Evolutionary conservation across 1,139 yeast genomes (phyloP), one percentile per base, ranked within the genome.

Genomic region (Yamadazyma atmosphaerica): DNA sequence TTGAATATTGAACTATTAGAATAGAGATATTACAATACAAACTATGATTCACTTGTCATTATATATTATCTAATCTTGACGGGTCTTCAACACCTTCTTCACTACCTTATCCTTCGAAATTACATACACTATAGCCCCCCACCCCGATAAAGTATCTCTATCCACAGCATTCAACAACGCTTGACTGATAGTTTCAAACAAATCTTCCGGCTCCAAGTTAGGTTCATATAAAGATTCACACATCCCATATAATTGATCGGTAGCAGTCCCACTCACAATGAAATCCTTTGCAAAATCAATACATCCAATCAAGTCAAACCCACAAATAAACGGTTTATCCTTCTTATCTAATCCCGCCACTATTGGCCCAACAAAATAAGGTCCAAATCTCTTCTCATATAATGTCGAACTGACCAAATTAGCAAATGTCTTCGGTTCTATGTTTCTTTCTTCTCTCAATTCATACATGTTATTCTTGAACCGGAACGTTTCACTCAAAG

Each of bases 191-290:
- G 98, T 90, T 63, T 94, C 98, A 61, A 94, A 94, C 55, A 94
- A 73, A 60, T 92, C 97, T 51, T 94, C 98, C 4, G 98, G 92
- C 61, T 81, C 97, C 54, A 92, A 73, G 56, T 85, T 70, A 29
- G 98, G 98, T 63, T 92, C 98, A 65, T 88, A 92, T 44, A 94
- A 73, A n/a, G 95, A 79, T 68, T 92, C 98, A 66, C 98, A 94
- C 98, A 92, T 92, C 64, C 99, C 99, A 58, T 84, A 92, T 44
- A 94, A 72, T 66, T 94, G 98, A 58, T 92, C 97, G 17, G 89
- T 70, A 4, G 98, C 98, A 2, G 98, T 94, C 42, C 99, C 99
- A 46, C 92, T 75, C n/a, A 94, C 98, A 32, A 88, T 88, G 61
- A 94, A 94, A 65, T 92, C 98, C 54, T 88, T 80, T 39, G 98